These are phyloP conservation scores for Pleurotus djamor DNA, from an alignment of 768 basidiomycete species.

Conservation along the genomic window DNA sequence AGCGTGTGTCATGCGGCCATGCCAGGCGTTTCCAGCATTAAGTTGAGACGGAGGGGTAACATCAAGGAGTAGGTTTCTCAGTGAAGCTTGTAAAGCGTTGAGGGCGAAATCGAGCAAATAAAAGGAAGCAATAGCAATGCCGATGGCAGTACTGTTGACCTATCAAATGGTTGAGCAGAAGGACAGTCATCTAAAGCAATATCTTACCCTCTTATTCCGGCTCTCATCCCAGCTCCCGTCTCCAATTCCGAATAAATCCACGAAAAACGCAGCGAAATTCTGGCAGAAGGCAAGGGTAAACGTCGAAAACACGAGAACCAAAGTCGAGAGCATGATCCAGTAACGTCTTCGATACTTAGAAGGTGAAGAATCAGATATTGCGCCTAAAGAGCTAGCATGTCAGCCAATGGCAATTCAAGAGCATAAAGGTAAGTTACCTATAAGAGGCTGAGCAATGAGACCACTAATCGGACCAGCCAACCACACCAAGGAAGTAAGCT, in stretches of 20 bases:
- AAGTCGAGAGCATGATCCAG: conserved; percentile 90
- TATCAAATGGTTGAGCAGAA: conserved; percentile 19
- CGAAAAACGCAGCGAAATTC: conserved; percentile 66
- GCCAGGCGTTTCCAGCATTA: conserved; percentile 96
- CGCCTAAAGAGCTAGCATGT: conserved; percentile 54
- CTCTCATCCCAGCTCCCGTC: conserved; percentile 88
- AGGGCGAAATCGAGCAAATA: conserved; percentile 97
- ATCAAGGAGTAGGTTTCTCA: conserved; percentile 93
- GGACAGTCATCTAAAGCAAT: background rate
- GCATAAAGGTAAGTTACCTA: conserved; percentile 56
- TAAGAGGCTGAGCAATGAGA: conserved; percentile 93
- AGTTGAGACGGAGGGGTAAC: conserved; percentile 87
- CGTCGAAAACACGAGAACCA: conserved; percentile 76
- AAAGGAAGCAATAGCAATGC: conserved; percentile 85
- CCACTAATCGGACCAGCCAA: conserved; percentile 94
- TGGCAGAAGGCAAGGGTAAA: conserved; percentile 82
- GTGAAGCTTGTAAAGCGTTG: conserved; percentile 91
- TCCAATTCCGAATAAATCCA: conserved; percentile 74
- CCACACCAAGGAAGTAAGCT: conserved; percentile 94
- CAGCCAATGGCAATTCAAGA: conserved; percentile 10
- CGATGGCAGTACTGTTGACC: conserved; percentile 74
- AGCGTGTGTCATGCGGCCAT: conserved; percentile 94
- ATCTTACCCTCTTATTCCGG: conserved; percentile 55
- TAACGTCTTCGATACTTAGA: conserved; percentile 90
- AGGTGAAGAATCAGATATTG: conserved; percentile 91